These are phyloP conservation scores for Acacia pycnantha DNA, from an alignment of 331 rosid species.

Conservation along the genomic window DNA sequence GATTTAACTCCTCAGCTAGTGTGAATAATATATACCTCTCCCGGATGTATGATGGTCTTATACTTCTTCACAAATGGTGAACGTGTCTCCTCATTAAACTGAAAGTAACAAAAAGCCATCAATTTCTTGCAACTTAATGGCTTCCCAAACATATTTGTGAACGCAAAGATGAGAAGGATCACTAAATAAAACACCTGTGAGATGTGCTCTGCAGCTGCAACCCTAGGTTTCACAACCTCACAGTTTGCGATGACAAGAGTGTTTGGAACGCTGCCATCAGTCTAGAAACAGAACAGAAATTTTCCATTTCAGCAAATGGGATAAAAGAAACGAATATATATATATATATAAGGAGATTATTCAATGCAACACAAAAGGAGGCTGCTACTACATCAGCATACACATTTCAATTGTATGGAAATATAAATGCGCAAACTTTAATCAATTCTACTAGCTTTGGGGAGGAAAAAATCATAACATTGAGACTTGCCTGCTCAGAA, in stretches of 20 bases:
- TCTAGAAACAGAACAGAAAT: constrained; percentile 41
- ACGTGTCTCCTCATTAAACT: constrained; percentile 99
- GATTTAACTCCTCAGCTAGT: background rate
- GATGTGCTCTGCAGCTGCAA: constrained; percentile 99
- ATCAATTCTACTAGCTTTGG: background rate
- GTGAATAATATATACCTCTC: constrained; percentile 66
- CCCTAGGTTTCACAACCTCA: constrained; percentile 96
- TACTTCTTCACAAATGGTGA: constrained; percentile 99
- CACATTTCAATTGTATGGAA: background rate
- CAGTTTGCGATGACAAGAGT: constrained; percentile 97
- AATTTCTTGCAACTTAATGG: constrained; percentile 10
- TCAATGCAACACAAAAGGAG: background rate
- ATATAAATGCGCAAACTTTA: background rate
- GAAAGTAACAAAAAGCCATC: constrained; percentile 28
- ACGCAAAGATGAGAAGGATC: background rate
- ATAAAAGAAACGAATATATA: background rate
- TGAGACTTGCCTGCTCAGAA: constrained; percentile 74
- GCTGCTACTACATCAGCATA: background rate
- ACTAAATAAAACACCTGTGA: constrained; percentile 65
- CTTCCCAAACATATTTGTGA: constrained; percentile 6
- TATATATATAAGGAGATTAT: background rate
- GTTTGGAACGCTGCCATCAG: constrained; percentile 98
- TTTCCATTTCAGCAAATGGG: background rate
- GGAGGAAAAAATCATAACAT: background rate
- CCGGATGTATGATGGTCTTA: constrained; percentile 98